These are phyloP conservation scores for Apiospora marii DNA, from an alignment of 2,329 filamentous ascomycete genomes.

Conservation along the genomic window DNA sequence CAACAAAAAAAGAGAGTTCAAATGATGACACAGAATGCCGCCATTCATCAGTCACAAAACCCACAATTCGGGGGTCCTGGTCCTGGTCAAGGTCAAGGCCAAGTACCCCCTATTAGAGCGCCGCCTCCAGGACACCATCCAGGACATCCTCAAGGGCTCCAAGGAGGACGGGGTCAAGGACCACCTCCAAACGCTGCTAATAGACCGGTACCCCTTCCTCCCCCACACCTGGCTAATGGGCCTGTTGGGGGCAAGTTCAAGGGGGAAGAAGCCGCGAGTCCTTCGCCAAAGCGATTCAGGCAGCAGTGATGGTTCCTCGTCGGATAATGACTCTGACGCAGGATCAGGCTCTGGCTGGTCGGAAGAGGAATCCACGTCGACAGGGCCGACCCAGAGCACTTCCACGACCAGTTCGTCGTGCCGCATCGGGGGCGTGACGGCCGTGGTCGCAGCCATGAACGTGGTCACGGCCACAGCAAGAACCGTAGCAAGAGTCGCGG, in stretches of 20 bases:
- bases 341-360: not conserved
- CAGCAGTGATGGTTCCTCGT: not conserved
- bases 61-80: not conserved
- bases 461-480: not conserved
- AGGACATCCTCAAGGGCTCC: not conserved
- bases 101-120: not conserved
- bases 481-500: not conserved
- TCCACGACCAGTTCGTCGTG: not conserved
- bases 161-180: not conserved
- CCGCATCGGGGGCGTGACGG: not conserved
- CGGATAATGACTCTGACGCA: not conserved
- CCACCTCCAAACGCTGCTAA: not conserved
- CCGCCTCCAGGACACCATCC: not conserved
- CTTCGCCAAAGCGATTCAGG: not conserved
- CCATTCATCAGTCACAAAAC: not conserved
- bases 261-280: not conserved
- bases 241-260: not conserved
- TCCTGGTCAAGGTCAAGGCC: not conserved
- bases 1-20: constrained; percentile 29
- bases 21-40: constrained; percentile 21
- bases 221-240: not conserved
- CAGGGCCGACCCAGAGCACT: not conserved
- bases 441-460: not conserved
- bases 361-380: not conserved
- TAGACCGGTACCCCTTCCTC: not conserved